Conservation (phyloP, 2,329 filamentous ascomycete genomes). For the Pseudogymnoascus sp. region DNA sequence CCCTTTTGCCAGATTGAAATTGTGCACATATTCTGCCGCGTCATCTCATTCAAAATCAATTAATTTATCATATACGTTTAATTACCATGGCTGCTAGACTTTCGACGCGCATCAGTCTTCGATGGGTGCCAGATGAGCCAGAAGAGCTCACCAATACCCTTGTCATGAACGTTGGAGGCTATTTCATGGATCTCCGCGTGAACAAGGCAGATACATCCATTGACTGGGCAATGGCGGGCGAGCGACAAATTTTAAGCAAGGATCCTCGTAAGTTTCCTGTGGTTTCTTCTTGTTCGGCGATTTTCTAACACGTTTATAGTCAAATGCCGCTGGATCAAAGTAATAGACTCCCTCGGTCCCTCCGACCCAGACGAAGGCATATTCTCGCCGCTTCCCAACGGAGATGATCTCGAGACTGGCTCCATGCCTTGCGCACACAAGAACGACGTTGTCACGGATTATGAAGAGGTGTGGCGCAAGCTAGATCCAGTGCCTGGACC, state of each 20-base stretch:
- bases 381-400: conserved; percentile 33
- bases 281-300: not conserved
- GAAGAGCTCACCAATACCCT: conserved; percentile 38
- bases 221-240: conserved; percentile 39
- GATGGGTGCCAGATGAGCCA: conserved; percentile 35
- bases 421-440: conserved; percentile 33
- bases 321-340: conserved; percentile 33
- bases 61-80: not conserved
- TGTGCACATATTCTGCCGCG: not conserved
- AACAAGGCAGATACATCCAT: conserved; percentile 30
- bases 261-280: conserved; percentile 29
- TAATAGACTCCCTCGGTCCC: conserved; percentile 31
- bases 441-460: conserved; percentile 25
- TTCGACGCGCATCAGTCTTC: conserved; percentile 36
- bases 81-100: conserved; percentile 19
- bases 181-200: conserved; percentile 38
- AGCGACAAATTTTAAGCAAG: conserved; percentile 31
- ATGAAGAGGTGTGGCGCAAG: conserved; percentile 19
- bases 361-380: conserved; percentile 32
- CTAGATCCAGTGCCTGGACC: conserved; percentile 11
- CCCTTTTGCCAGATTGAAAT: not conserved
- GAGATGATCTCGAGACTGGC: conserved; percentile 34
- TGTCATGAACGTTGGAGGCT: conserved; percentile 35
- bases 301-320: conserved; percentile 18
- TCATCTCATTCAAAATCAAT: not conserved